phyloP scores from a whole-genome alignment of 2,329 filamentous ascomycete genomes.

The Coniochaeta sp. region DNA sequence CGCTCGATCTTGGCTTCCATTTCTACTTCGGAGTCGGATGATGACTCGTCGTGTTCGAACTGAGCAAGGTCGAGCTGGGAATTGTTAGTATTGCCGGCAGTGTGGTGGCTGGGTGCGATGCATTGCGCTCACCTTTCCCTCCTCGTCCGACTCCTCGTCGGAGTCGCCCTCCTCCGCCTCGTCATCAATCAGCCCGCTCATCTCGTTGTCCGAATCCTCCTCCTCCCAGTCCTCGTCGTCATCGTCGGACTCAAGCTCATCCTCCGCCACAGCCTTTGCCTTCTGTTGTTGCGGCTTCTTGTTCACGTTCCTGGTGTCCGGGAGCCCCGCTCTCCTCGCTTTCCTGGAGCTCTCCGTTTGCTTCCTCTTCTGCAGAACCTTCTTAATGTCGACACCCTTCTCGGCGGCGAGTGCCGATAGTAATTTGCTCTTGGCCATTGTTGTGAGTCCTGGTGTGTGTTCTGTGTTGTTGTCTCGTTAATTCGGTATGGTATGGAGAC shows the following conservation, averaged over 20 bases:
- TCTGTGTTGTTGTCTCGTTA: too few relatives aligned
- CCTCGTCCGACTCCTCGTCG: slow-evolving; percentile 20
- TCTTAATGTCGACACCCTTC: slow-evolving; percentile 46
- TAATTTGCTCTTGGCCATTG: slow-evolving; percentile 34
- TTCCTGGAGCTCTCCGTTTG: slow-evolving; percentile 31
- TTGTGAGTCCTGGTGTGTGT: background rate
- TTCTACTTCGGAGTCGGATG: slow-evolving; percentile 67
- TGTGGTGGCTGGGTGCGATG: background rate
- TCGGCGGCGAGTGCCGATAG: slow-evolving; percentile 48
- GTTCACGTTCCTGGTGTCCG: slow-evolving; percentile 15
- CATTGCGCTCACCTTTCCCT: slow-evolving; percentile 8
- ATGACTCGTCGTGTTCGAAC: slow-evolving; percentile 52
- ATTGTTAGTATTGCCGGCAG: slow-evolving; percentile 8
- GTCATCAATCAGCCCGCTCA: slow-evolving; percentile 24
- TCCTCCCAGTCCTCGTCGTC: slow-evolving; percentile 31
- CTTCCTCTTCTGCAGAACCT: slow-evolving; percentile 42
- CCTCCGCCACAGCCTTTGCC: slow-evolving; percentile 18
- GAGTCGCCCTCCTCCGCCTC: slow-evolving; percentile 27
- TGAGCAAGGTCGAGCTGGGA: slow-evolving; percentile 44
- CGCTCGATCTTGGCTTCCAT: slow-evolving; percentile 65
- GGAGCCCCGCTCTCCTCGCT: slow-evolving; percentile 23
- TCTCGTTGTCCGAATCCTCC: slow-evolving; percentile 18
- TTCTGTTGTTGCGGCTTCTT: slow-evolving; percentile 16
- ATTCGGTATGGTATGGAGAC: background rate
- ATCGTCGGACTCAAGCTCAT: slow-evolving; percentile 16